Percentiles rank a stretch among this genome's conserved stretches.
Evolutionary conservation across 805 yeast species (phyloP).

Genomic region (Wickerhamiella shivajii): DNA sequence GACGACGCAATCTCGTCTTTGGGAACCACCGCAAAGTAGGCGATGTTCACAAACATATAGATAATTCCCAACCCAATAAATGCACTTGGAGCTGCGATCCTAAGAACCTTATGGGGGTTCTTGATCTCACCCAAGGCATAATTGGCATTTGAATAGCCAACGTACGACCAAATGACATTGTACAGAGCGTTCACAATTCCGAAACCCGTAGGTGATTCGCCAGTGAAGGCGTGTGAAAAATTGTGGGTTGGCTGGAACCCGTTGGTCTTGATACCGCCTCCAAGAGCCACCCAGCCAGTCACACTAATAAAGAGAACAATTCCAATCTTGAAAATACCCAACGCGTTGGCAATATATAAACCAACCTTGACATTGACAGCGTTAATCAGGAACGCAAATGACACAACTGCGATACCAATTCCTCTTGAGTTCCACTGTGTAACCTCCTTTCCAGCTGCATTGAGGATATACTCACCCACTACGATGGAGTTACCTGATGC

Average conservation of each 20-base stretch:
- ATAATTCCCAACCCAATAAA: slow-evolving; percentile 44
- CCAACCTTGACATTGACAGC: slow-evolving; percentile 50
- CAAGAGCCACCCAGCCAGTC: slow-evolving; percentile 73
- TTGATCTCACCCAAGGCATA: slow-evolving; percentile 69
- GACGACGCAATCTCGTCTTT: slow-evolving; percentile 35
- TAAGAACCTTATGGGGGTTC: slow-evolving; percentile 56
- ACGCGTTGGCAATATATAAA: slow-evolving; percentile 43
- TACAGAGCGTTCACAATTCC: slow-evolving; percentile 52
- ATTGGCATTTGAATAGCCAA: slow-evolving; percentile 73
- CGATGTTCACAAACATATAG: slow-evolving; percentile 63
- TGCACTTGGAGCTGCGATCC: slow-evolving; percentile 62
- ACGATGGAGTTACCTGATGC: slow-evolving; percentile 74
- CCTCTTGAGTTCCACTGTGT: slow-evolving; percentile 69
- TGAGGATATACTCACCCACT: slow-evolving; percentile 61
- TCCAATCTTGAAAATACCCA: slow-evolving; percentile 63
- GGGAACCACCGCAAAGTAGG: slow-evolving; percentile 41
- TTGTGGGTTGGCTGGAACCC: no score
- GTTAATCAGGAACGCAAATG: slow-evolving; percentile 54
- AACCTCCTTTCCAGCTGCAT: slow-evolving; percentile 54
- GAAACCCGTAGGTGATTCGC: slow-evolving; percentile 22
- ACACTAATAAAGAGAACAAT: slow-evolving; percentile 54
- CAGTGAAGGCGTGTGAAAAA: slow-evolving; percentile 40
- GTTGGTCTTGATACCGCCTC: slow-evolving; percentile 34
- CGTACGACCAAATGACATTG: slow-evolving; percentile 73
- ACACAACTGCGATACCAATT: slow-evolving; percentile 58